These are phyloP conservation scores for Eucalyptus shirleyi DNA, from an alignment of 345 rosid genomes.

Conservation along the genomic window DNA sequence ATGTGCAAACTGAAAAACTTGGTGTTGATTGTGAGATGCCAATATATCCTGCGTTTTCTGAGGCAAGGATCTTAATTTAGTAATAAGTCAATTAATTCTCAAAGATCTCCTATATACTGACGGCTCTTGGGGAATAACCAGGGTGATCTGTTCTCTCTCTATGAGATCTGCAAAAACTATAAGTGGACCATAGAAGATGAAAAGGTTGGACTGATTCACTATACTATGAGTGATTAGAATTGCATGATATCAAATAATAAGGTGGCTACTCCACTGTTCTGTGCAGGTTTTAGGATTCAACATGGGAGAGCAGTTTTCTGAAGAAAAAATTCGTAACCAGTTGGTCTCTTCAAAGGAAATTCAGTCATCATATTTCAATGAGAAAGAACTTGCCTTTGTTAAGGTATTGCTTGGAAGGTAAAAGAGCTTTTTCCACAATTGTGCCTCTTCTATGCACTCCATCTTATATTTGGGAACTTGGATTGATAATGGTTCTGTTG, in stretches of 20 bases:
- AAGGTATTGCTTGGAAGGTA: slow-evolving; percentile 78
- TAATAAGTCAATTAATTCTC: not conserved
- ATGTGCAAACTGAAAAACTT: slow-evolving; percentile 73
- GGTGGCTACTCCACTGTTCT: not conserved
- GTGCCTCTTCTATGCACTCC: not conserved
- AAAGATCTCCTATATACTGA: not conserved
- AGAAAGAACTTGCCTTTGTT: slow-evolving; percentile 40
- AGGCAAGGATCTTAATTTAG: slow-evolving; percentile 14
- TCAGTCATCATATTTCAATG: slow-evolving; percentile 5
- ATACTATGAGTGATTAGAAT: not conserved
- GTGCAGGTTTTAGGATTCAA: slow-evolving; percentile 53
- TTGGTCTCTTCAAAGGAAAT: slow-evolving; percentile 15
- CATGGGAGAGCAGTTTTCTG: slow-evolving; percentile 3
- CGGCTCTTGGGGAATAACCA: slow-evolving; percentile 6
- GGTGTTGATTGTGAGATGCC: slow-evolving; percentile 67
- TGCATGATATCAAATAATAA: not conserved
- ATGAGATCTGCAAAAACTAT: slow-evolving; percentile 67
- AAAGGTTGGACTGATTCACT: slow-evolving; percentile 29
- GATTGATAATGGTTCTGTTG: not conserved
- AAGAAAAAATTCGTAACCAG: slow-evolving; percentile 5
- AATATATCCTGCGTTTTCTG: slow-evolving; percentile 62
- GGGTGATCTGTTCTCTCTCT: slow-evolving; percentile 77
- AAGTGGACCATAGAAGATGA: slow-evolving; percentile 70
- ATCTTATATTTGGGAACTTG: not conserved
- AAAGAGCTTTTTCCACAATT: not conserved